Percentiles rank a stretch among this genome's conserved stretches.
Evolutionary conservation across 176 grass and related monocot species (phyloP).

Genomic region (Saccharum officinarum): DNA sequence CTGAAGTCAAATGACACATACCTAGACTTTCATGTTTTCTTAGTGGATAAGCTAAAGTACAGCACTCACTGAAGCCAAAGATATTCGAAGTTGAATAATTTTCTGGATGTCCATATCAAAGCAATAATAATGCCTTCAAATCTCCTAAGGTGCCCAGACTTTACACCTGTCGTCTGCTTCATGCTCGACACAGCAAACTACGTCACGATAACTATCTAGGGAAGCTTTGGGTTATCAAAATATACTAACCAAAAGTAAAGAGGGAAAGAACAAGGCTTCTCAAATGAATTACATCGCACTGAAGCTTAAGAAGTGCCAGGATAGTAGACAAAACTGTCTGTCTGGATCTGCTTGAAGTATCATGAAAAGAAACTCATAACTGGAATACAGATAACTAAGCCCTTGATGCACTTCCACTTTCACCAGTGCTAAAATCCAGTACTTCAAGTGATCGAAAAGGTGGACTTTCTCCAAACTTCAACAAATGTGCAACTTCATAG

Average conservation of each 20-base stretch:
- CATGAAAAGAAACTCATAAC: slow-evolving; percentile 1
- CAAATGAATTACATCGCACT: slow-evolving; percentile 1
- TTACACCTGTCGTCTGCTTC: slow-evolving; percentile 30
- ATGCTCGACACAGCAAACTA: slow-evolving; percentile 11
- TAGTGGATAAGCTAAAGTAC: slow-evolving; percentile 32
- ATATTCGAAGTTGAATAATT: slow-evolving; percentile 26
- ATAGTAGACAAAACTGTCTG: slow-evolving; percentile 14
- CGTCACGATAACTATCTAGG: background rate
- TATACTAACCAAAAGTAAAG: background rate
- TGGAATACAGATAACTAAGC: slow-evolving; percentile 27
- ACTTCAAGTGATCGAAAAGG: slow-evolving; percentile 64
- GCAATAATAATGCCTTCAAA: slow-evolving; percentile 18
- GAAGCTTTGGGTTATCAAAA: background rate
- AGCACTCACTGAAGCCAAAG: slow-evolving; percentile 22
- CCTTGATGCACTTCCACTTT: slow-evolving; percentile 39
- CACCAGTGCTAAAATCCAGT: slow-evolving; percentile 36
- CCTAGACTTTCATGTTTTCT: slow-evolving; percentile 21
- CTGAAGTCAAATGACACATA: slow-evolving; percentile 40
- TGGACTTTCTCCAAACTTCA: slow-evolving; percentile 82
- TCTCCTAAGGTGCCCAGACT: slow-evolving; percentile 18
- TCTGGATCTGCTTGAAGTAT: background rate
- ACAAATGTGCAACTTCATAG: slow-evolving; percentile 85
- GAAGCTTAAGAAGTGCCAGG: slow-evolving; percentile 35
- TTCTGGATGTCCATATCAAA: slow-evolving; percentile 43
- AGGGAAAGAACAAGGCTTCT: background rate